Evolutionary conservation across 2,329 filamentous ascomycete species (phyloP).

Genomic region (Delphinella strobiligena): DNA sequence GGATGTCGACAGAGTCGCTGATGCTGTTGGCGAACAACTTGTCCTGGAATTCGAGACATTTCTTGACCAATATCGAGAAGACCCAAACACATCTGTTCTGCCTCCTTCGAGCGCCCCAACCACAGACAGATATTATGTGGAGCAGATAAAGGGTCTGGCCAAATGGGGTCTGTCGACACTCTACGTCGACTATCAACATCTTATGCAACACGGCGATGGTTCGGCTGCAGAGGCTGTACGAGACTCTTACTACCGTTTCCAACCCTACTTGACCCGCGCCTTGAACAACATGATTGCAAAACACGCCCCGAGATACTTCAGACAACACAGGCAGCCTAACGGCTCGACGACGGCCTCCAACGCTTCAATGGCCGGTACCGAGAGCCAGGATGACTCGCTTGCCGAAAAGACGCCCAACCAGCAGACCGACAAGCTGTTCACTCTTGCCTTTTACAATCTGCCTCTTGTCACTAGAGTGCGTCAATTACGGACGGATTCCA

Average conservation of each 20-base stretch:
- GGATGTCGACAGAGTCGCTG: constrained; percentile 60
- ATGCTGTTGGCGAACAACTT: constrained; percentile 61
- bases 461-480: constrained; percentile 78
- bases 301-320: constrained; percentile 88
- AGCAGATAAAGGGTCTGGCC: constrained; percentile 68
- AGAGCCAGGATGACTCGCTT: constrained; percentile 43
- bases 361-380: constrained; percentile 39
- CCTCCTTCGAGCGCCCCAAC: constrained; percentile 56
- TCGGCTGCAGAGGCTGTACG: constrained; percentile 55
- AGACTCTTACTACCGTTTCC: constrained; percentile 85
- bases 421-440: constrained; percentile 93
- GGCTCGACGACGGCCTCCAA: constrained; percentile 60
- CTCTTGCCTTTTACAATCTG: constrained; percentile 85
- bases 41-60: constrained; percentile 70
- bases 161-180: constrained; percentile 68
- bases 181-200: constrained; percentile 78
- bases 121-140: constrained; percentile 74
- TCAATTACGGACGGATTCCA: constrained; percentile 74
- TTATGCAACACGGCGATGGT: constrained; percentile 64
- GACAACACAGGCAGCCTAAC: constrained; percentile 77
- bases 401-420: constrained; percentile 74
- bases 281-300: constrained; percentile 90
- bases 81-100: constrained; percentile 6
- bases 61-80: constrained; percentile 50
- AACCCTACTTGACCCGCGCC: constrained; percentile 79